These are phyloP conservation scores for Suillus luteus DNA, from an alignment of 768 basidiomycete genomes.

Conservation along the genomic window DNA sequence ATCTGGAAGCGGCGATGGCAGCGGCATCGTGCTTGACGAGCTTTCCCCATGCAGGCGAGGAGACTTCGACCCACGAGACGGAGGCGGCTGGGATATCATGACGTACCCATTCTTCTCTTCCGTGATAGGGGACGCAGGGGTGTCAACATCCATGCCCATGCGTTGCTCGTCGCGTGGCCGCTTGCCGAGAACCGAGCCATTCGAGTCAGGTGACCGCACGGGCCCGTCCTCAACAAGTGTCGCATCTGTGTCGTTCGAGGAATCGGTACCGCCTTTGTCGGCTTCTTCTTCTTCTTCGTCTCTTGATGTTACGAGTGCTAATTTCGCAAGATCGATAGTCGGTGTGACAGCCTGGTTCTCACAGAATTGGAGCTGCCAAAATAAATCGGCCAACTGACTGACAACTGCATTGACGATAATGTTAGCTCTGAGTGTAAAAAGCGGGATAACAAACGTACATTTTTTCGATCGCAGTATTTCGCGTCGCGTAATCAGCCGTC, in stretches of 20 bases:
- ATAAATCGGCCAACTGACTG: slow-evolving; percentile 74
- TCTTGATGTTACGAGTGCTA: slow-evolving; percentile 86
- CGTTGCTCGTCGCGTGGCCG: slow-evolving; percentile 53
- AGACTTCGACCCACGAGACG: slow-evolving; percentile 39
- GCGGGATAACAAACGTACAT: slow-evolving; percentile 51
- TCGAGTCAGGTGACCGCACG: slow-evolving; percentile 39
- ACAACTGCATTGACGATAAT: slow-evolving; percentile 57
- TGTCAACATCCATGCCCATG: slow-evolving; percentile 56
- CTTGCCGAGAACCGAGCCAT: slow-evolving; percentile 68
- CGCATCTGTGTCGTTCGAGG: slow-evolving; percentile 86
- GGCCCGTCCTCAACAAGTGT: slow-evolving; percentile 81
- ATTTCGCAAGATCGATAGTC: slow-evolving; percentile 83
- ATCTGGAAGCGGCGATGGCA: slow-evolving; percentile 31
- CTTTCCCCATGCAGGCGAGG: slow-evolving; percentile 33
- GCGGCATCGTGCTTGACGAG: slow-evolving; percentile 32
- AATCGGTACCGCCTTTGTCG: slow-evolving; percentile 72
- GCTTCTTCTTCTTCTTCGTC: slow-evolving; percentile 87
- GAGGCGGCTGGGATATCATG: slow-evolving; percentile 39
- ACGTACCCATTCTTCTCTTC: slow-evolving; percentile 48
- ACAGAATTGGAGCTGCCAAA: slow-evolving; percentile 71
- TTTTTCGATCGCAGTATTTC: slow-evolving; percentile 85
- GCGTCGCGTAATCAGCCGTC: slow-evolving; percentile 74
- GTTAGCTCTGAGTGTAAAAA: slow-evolving; percentile 14
- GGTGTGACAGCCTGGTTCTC: slow-evolving; percentile 75
- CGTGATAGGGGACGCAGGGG: slow-evolving; percentile 31